phyloP scores from a whole-genome alignment of 495 filamentous ascomycete genomes.

The Lophiostoma macrostomum region DNA sequence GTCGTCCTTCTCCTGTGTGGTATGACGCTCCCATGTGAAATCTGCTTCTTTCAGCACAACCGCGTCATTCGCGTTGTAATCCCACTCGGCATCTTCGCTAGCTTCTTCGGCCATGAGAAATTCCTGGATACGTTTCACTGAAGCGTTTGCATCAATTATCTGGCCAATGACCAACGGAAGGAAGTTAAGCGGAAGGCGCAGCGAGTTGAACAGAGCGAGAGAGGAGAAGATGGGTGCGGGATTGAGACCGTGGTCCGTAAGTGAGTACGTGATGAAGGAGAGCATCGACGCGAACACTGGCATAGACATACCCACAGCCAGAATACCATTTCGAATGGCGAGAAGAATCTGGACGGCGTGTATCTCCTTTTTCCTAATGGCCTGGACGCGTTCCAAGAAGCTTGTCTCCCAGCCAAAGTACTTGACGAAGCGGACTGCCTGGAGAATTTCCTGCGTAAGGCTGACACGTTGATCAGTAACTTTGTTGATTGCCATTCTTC shows the following conservation, averaged over 20 bases:
- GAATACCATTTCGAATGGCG: conserved; percentile 77
- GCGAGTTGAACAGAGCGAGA: conserved; percentile 83
- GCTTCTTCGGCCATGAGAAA: conserved; percentile 84
- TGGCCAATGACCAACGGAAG: conserved; percentile 86
- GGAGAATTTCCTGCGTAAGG: conserved; percentile 88
- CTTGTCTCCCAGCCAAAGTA: conserved; percentile 91
- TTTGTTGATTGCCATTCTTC: conserved; percentile 78
- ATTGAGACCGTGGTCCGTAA: conserved; percentile 65
- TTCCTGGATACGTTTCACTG: conserved; percentile 77
- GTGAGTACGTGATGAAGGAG: conserved; percentile 86
- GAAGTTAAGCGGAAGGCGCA: conserved; percentile 85
- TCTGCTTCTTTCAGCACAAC: conserved; percentile 68
- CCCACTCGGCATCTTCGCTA: conserved; percentile 65
- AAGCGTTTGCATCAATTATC: conserved; percentile 83
- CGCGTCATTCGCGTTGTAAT: conserved; percentile 62
- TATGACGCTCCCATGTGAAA: conserved; percentile 90
- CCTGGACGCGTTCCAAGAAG: conserved; percentile 72
- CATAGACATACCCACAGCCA: conserved; percentile 67
- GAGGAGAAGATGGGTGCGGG: conserved; percentile 88
- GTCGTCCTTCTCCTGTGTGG: conserved; percentile 57
- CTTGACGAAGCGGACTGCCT: conserved; percentile 90
- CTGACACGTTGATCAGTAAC: conserved; percentile 88
- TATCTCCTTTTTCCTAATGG: conserved; percentile 73
- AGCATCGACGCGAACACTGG: conserved; percentile 94
- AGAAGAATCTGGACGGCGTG: conserved; percentile 73